A percentile compares a stretch with the other conserved stretches of the same genome.
These are phyloP conservation scores for Fusarium tricinctum DNA, from an alignment of 2,329 filamentous ascomycete genomes.

Conservation along the genomic window DNA sequence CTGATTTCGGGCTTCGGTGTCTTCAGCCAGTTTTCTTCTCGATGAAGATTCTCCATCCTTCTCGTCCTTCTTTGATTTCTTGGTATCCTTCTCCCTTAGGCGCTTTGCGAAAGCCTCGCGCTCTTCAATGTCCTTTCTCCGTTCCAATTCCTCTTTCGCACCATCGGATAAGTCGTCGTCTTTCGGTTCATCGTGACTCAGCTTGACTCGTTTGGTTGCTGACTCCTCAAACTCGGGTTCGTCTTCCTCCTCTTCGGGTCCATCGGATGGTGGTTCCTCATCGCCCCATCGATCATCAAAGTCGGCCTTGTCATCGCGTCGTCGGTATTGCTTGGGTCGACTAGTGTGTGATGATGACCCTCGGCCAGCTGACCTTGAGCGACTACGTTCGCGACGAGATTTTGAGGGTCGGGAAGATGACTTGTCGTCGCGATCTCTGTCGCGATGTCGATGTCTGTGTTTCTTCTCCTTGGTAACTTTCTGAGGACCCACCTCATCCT, in stretches of 20 bases:
- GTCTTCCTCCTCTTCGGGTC: constrained; percentile 61
- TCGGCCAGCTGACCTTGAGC: constrained; percentile 53
- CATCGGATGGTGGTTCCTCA: constrained; percentile 70
- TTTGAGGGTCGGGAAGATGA: constrained; percentile 47
- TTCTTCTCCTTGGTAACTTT: constrained; percentile 66
- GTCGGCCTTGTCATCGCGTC: constrained; percentile 61
- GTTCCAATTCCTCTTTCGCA: constrained; percentile 68
- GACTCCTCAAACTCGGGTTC: constrained; percentile 76
- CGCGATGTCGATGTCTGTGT: constrained; percentile 58
- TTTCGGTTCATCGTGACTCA: constrained; percentile 67
- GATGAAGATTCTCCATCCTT: constrained; percentile 70
- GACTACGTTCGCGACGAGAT: constrained; percentile 50
- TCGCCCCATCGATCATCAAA: constrained; percentile 88
- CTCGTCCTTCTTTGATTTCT: constrained; percentile 76
- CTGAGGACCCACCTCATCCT: constrained; percentile 70
- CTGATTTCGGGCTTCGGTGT: constrained; percentile 75
- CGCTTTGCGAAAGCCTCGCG: constrained; percentile 85
- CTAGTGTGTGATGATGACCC: constrained; percentile 48
- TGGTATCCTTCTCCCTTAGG: constrained; percentile 78
- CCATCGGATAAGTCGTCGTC: constrained; percentile 70
- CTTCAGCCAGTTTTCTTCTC: constrained; percentile 63
- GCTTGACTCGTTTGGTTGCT: constrained; percentile 77
- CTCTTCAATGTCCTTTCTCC: constrained; percentile 78
- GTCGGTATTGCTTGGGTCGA: constrained; percentile 60
- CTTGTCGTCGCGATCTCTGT: constrained; percentile 54